Conservation (phyloP, 805 yeast species). For the Metschnikowia borealis region DNA sequence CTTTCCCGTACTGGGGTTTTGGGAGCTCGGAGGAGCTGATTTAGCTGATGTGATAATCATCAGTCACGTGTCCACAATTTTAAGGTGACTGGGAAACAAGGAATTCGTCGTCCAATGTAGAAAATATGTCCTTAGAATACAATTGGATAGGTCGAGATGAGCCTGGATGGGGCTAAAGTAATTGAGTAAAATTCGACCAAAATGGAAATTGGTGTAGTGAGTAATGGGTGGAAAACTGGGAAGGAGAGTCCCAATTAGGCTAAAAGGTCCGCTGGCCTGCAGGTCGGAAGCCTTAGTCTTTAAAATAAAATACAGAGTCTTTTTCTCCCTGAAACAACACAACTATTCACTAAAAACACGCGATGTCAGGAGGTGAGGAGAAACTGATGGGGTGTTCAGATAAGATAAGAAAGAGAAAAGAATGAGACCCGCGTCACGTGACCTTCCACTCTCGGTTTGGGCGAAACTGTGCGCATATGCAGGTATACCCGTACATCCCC, state of each 20-base stretch:
- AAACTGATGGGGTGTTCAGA: constrained; percentile 7
- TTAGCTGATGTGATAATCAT: not conserved
- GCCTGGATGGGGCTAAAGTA: too few species aligned
- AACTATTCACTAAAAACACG: too few species aligned
- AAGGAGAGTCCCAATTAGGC: not conserved
- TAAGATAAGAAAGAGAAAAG: constrained; percentile 8
- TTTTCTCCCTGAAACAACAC: too few species aligned
- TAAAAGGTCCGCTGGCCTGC: not conserved
- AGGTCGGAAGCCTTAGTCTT: not conserved
- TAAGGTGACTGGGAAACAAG: too few species aligned
- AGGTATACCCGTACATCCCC: not conserved
- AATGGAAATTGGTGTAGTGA: not conserved
- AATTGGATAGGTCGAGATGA: too few species aligned
- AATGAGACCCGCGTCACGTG: constrained; percentile 7
- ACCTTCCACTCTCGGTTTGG: not conserved
- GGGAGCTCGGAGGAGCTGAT: not conserved
- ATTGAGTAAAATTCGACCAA: too few species aligned
- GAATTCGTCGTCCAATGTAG: too few species aligned
- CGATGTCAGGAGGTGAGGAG: not conserved
- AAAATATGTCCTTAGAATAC: too few species aligned
- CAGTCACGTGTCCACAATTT: not conserved
- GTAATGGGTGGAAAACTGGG: not conserved
- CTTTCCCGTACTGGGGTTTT: not conserved
- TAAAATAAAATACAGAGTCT: too few species aligned
- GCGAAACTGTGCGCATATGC: too few species aligned